Base-by-base conservation (phyloP, 2,329 filamentous ascomycete genomes). In the Delphinella strobiligena region DNA sequence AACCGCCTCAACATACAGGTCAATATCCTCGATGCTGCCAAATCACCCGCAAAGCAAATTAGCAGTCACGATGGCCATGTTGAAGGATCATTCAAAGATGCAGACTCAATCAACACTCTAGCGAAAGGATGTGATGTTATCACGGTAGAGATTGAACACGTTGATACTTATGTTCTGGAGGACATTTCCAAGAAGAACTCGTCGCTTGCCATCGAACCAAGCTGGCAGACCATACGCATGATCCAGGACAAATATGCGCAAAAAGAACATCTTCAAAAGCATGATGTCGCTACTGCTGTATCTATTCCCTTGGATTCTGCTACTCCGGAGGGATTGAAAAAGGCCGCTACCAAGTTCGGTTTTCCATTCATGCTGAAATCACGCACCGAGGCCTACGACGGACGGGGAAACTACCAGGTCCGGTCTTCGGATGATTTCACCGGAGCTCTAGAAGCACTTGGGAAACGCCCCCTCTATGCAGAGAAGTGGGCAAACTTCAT, bases 241-340 rank as follows among this genome's bases (percentile, higher is more conserved):
- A 93, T 96, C 53, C 89, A 95, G 66, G 86, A 96, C 66, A 96
- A 96, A 66, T 95, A 76, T 57, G 67, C 76, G 46, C 89, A 96
- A 59, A 95, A 96, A 63, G 74, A 82, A 57, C 80, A 93, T 56
- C 69, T 95, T 40, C 64, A 68, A 33, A 68, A 73, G 46, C 67
- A 75, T 45, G 75, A 72, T 1, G 78, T 95, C 4, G 77, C 80
- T 16, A 80, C 86, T 42, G 82, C 85, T 1, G 71, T 77, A 33
- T 83, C 84, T 50, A 64, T 79, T 37, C 72, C 78, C 18, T 62
- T 93, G 34, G 70, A 74, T 9, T 64, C 70, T n/a, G 67, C 69
- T 36, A 73, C 75, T 40, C 62, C 67, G 4, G 64, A 69, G 30
- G 78, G 78, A 10, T 64, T 95, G 50, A 65, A 73, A 48, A 65